Base-by-base conservation (phyloP, 257 asterid genomes). In the Solanum chilense region DNA sequence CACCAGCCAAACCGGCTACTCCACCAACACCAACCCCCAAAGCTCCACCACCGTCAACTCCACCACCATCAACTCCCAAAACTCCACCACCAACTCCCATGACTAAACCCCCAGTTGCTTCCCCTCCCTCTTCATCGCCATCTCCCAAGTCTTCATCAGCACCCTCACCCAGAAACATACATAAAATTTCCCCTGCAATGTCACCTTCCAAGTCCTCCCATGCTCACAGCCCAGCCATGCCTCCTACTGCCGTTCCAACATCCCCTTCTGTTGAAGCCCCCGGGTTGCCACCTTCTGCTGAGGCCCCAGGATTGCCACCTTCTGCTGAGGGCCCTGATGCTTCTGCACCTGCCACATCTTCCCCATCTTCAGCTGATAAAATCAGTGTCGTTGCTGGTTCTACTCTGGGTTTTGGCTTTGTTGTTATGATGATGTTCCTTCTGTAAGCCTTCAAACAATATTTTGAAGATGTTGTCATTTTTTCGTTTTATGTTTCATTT, bases 301-400 rank as follows among this genome's bases (percentile, higher is more conserved):
- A 83, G 33, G 37, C n/a, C 16, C 35, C 86, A 0, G 73, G 13
- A 60, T 60, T 27, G 25, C 76, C 86, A 8, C 86, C 76, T 62
- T 25, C 37, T 8, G n/a, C 1, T 77, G 86, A 82, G 29, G 31
- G 3, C 12, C 29, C 80, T 25, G 60, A 20, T 18, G 89, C 20
- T 64, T 12, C 91, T 25, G 56, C 86, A 86, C 56, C 91, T 41
- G 66, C 92, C 11, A 75, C 92, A 31, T 87, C 92, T 39, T 21
- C 90, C 69, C 90, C 93, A 0, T 93, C 96, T 16, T 88, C 94
- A 10, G 98, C 93, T 11, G 88, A 88, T 85, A 93, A 74, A 75
- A 60, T 89, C 39, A 87, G 56, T 82, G 89, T 58, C 37, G 25
- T 86, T 52, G 60, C 90, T 33, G 88, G 86, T 58, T 62, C 88